Conservation (phyloP, 768 basidiomycete species). For the Suillus bovinus region DNA sequence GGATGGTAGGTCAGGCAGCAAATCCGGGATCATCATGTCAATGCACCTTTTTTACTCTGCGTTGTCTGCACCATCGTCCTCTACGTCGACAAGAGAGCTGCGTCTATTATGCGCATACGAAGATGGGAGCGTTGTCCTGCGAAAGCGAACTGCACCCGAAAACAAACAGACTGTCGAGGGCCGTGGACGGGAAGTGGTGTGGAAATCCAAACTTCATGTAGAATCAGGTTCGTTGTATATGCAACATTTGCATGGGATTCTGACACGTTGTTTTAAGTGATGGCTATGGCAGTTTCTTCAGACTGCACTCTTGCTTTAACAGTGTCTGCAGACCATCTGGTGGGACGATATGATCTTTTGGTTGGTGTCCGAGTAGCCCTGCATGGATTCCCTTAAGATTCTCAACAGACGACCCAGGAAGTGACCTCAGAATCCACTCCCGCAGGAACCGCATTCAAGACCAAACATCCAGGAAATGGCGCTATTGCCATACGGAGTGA, state of each 20-base stretch:
- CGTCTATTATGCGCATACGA: constrained; percentile 80
- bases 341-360: constrained; percentile 62
- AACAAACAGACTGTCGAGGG: constrained; percentile 59
- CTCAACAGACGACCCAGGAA: constrained; percentile 12
- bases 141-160: constrained; percentile 42
- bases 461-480: constrained; percentile 79
- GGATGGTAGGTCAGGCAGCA: constrained; percentile 52
- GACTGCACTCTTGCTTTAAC: constrained; percentile 65
- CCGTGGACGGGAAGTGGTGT: constrained; percentile 69
- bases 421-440: constrained; percentile 21
- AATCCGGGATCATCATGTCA: constrained; percentile 88
- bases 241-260: neutral
- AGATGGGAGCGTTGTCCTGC: constrained; percentile 80
- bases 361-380: constrained; percentile 34
- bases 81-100: constrained; percentile 40
- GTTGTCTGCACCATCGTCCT: constrained; percentile 32
- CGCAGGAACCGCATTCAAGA: constrained; percentile 45
- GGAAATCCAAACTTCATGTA: constrained; percentile 66
- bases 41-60: constrained; percentile 59
- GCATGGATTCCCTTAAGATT: constrained; percentile 3
- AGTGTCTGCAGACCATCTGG: constrained; percentile 82
- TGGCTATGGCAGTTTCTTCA: constrained; percentile 60
- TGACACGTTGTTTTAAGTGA: neutral
- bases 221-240: constrained; percentile 59
- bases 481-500: constrained; percentile 74